Evolutionary conservation across 139 green algal genomes (phyloP).

Genomic region (Auxenochlorella pyrenoidosa): DNA sequence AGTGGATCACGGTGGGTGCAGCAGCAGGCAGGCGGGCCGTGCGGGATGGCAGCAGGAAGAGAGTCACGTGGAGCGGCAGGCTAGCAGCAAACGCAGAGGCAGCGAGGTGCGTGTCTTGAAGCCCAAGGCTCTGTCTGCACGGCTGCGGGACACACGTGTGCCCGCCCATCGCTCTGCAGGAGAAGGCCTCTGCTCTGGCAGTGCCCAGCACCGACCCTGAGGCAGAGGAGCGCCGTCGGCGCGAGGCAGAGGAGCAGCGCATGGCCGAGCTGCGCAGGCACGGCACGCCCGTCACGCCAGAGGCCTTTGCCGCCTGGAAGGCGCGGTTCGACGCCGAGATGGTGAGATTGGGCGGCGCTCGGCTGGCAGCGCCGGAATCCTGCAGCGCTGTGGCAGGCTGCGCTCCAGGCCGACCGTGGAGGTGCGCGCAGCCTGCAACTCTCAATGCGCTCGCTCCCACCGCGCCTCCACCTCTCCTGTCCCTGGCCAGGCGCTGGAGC

Average conservation of each 20-base stretch:
- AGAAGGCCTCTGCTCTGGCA: constrained; percentile 18
- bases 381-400: too few species aligned
- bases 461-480: neutral
- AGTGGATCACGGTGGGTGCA: constrained; percentile 56
- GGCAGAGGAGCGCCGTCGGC: constrained; percentile 50
- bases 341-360: neutral
- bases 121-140: neutral
- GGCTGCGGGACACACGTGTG: too few species aligned
- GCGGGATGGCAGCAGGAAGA: too few species aligned
- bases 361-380: too few species aligned
- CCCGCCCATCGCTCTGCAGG: neutral
- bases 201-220: constrained; percentile 51
- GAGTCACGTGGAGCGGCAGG: too few species aligned
- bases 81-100: too few species aligned
- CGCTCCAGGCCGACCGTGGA: too few species aligned
- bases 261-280: constrained; percentile 69
- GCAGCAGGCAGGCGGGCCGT: neutral
- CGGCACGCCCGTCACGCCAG: constrained; percentile 79
- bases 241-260: constrained; percentile 74
- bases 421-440: too few species aligned
- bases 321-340: constrained; percentile 44
- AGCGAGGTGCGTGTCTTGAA: neutral
- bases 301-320: constrained; percentile 83
- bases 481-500: constrained; percentile 29
- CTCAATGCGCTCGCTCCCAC: neutral